Percentiles rank a stretch among this genome's conserved stretches.
These are phyloP conservation scores for Epithemia pelagica DNA, from an alignment of 108 stramenopile genomes.

Conservation along the genomic window DNA sequence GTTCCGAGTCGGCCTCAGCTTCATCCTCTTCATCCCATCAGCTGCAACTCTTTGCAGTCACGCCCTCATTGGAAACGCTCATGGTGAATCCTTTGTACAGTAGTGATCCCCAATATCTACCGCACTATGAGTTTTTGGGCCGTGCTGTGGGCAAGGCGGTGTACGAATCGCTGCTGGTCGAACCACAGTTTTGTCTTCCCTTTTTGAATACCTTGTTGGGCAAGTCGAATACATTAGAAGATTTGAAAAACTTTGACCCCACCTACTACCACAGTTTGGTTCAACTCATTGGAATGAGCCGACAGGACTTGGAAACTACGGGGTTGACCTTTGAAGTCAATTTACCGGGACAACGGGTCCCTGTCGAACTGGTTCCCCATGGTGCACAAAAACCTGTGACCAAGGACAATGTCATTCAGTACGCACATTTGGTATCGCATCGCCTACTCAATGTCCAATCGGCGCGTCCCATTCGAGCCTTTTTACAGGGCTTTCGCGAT, in stretches of 20 bases:
- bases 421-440: conserved; percentile 90
- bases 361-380: conserved; percentile 73
- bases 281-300: conserved; percentile 56
- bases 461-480: conserved; percentile 76
- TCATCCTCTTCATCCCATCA: not conserved
- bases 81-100: conserved; percentile 48
- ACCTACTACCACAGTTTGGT: conserved; percentile 85
- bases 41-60: conserved; percentile 51
- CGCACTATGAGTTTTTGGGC: conserved; percentile 89
- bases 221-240: conserved; percentile 87
- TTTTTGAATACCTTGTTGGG: conserved; percentile 87
- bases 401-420: conserved; percentile 83
- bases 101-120: conserved; percentile 24
- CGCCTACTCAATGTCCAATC: conserved; percentile 85
- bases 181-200: conserved; percentile 81
- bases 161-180: conserved; percentile 89
- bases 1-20: not conserved
- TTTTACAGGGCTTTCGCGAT: conserved; percentile 92
- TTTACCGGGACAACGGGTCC: conserved; percentile 12
- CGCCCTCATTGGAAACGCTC: conserved; percentile 54
- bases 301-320: conserved; percentile 55
- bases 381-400: conserved; percentile 79
- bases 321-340: conserved; percentile 83
- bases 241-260: conserved; percentile 89
- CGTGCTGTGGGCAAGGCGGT: conserved; percentile 94